These are phyloP conservation scores for Neoboletus brunneissimus DNA, from an alignment of 768 basidiomycete species.

Conservation along the genomic window DNA sequence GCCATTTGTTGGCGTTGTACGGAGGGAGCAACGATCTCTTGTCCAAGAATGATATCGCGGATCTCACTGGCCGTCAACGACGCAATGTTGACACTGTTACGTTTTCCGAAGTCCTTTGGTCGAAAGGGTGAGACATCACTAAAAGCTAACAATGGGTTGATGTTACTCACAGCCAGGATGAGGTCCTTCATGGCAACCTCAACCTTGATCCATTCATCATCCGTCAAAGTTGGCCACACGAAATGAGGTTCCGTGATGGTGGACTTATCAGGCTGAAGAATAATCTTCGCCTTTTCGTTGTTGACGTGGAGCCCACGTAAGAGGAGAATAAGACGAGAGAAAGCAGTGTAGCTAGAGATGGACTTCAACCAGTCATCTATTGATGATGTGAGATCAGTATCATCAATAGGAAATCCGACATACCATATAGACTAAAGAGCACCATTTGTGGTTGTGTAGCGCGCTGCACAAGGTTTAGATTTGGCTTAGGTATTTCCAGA, in stretches of 20 bases:
- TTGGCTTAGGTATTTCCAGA: background rate
- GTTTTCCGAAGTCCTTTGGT: conserved; percentile 90
- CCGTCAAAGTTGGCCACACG: conserved; percentile 90
- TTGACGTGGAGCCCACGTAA: conserved; percentile 98
- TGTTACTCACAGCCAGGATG: conserved; percentile 68
- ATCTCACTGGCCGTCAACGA: conserved; percentile 96
- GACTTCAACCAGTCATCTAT: conserved; percentile 98
- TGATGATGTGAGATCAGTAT: conserved; percentile 5
- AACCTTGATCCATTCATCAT: conserved; percentile 99
- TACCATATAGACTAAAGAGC: conserved; percentile 92
- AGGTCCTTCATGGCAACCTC: conserved; percentile 99
- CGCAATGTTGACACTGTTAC: conserved; percentile 98
- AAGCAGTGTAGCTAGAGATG: conserved; percentile 98
- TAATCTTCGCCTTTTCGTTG: conserved; percentile 99
- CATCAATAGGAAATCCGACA: conserved; percentile 11
- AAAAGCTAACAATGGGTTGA: background rate
- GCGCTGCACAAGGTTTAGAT: conserved; percentile 44
- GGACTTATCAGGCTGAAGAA: conserved; percentile 94
- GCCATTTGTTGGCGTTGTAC: conserved; percentile 99
- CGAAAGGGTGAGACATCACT: conserved; percentile 13
- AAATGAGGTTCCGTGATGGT: conserved; percentile 98
- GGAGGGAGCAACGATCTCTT: conserved; percentile 95
- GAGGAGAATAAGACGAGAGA: conserved; percentile 95
- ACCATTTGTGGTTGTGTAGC: conserved; percentile 99
- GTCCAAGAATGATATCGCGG: conserved; percentile 96